A percentile compares a stretch with the other conserved stretches of the same genome.
Evolutionary conservation across 305 asterid species (phyloP).

Genomic region (Solanum hybrid): DNA sequence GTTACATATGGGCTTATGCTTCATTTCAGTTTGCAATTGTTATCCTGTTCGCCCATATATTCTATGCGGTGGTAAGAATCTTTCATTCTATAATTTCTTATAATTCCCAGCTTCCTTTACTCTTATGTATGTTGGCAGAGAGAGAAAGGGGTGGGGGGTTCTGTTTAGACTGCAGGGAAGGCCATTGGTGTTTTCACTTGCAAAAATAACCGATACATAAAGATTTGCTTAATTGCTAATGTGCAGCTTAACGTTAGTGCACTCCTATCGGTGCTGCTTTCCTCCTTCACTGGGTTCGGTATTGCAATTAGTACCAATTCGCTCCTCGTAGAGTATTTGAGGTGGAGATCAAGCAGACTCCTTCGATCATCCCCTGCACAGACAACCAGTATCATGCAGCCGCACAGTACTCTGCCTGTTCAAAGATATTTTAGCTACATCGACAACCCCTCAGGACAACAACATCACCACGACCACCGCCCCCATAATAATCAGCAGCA

Average conservation of each 20-base stretch:
- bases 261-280: conserved; percentile 75
- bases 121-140: background rate
- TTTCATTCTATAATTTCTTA: background rate
- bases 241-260: conserved; percentile 76
- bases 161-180: background rate
- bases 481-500: conserved; percentile 16
- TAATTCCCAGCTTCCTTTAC: background rate
- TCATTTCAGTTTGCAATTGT: conserved; percentile 93
- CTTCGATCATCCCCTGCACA: conserved; percentile 25
- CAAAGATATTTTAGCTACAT: conserved; percentile 2
- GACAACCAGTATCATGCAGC: background rate
- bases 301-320: conserved; percentile 91
- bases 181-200: background rate
- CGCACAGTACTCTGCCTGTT: background rate
- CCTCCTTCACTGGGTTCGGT: conserved; percentile 94
- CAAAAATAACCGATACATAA: background rate
- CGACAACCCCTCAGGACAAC: conserved; percentile 12
- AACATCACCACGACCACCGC: conserved; percentile 20
- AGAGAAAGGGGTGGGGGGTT: background rate
- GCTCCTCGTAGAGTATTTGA: conserved; percentile 72
- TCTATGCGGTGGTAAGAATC: conserved; percentile 65
- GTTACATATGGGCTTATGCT: conserved; percentile 94
- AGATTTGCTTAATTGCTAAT: background rate
- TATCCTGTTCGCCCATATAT: conserved; percentile 85
- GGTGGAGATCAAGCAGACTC: conserved; percentile 68